phyloP scores from a whole-genome alignment of 192 early-diverging fungal species.

The Backusella tuberculispora region DNA sequence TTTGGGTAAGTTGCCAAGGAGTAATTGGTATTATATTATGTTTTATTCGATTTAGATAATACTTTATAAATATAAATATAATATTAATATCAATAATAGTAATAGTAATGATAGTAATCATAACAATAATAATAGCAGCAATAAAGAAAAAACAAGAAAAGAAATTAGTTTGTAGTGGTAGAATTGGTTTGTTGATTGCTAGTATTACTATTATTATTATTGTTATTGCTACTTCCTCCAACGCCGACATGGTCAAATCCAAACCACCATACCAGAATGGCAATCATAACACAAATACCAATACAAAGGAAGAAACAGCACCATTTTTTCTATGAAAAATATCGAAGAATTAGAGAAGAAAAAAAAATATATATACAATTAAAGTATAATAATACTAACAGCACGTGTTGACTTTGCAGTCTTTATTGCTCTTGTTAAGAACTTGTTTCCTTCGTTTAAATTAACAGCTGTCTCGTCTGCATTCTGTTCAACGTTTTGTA shows the following conservation, averaged over 20 bases:
- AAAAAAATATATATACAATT: too few species aligned
- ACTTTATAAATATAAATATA: background rate
- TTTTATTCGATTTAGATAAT: constrained; percentile 3
- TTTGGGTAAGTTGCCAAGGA: too few species aligned
- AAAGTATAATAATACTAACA: constrained; percentile 19
- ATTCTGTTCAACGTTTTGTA: constrained; percentile 71
- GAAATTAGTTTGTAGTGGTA: background rate
- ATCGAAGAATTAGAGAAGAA: background rate
- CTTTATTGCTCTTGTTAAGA: constrained; percentile 33
- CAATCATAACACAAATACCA: constrained; percentile 33
- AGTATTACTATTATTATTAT: background rate
- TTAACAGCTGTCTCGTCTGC: constrained; percentile 38
- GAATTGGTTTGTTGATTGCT: background rate
- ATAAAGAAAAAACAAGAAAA: too few species aligned
- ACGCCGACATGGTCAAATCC: constrained; percentile 24
- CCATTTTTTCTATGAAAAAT: constrained; percentile 39
- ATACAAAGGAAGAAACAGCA: constrained; percentile 37
- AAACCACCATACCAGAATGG: constrained; percentile 44
- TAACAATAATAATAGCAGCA: background rate
- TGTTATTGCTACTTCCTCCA: background rate
- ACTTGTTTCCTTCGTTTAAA: constrained; percentile 32
- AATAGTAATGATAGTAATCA: background rate
- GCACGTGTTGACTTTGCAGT: constrained; percentile 34
- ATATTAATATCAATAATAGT: background rate
- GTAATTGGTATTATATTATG: constrained; percentile 5